Percentiles rank a stretch among this genome's conserved stretches.
These are phyloP conservation scores for Neoboletus magnificus DNA, from an alignment of 768 basidiomycete species.

Conservation along the genomic window DNA sequence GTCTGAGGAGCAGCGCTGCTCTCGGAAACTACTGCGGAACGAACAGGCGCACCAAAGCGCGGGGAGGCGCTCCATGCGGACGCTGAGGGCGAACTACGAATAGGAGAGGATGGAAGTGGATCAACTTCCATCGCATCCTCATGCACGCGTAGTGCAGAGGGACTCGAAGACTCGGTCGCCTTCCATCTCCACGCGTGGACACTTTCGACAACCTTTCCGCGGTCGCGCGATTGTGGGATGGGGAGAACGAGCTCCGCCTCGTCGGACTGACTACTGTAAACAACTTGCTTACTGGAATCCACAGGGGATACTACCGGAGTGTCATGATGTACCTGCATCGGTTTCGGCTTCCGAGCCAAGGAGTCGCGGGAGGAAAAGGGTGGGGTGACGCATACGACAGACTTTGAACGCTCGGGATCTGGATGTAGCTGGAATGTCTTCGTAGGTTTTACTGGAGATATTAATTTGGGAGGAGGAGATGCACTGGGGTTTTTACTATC, in stretches of 20 bases:
- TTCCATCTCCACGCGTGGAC: constrained; percentile 45
- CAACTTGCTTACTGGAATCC: constrained; percentile 32
- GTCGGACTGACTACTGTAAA: constrained; percentile 67
- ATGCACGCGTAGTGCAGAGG: neutral
- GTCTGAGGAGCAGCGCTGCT: constrained; percentile 10
- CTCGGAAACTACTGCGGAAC: constrained; percentile 1
- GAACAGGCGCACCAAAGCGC: constrained; percentile 6
- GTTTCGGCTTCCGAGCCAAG: constrained; percentile 18
- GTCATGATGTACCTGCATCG: neutral
- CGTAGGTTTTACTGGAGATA: constrained; percentile 20
- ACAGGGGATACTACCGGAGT: constrained; percentile 15
- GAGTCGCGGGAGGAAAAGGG: constrained; percentile 34
- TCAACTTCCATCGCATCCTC: constrained; percentile 20
- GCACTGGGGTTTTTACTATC: constrained; percentile 2
- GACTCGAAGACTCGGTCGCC: constrained; percentile 19
- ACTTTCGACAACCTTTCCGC: constrained; percentile 32
- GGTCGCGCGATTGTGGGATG: constrained; percentile 22
- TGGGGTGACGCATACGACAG: constrained; percentile 9
- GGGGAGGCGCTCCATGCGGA: neutral
- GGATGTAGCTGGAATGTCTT: constrained; percentile 15
- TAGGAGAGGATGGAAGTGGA: constrained; percentile 9
- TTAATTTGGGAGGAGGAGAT: constrained; percentile 15
- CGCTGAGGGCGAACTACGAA: constrained; percentile 5
- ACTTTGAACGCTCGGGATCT: constrained; percentile 1
- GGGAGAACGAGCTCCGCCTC: constrained; percentile 52